Base-by-base conservation (phyloP, 192 early-diverging fungal species). In the Entomortierella chlamydospora region DNA sequence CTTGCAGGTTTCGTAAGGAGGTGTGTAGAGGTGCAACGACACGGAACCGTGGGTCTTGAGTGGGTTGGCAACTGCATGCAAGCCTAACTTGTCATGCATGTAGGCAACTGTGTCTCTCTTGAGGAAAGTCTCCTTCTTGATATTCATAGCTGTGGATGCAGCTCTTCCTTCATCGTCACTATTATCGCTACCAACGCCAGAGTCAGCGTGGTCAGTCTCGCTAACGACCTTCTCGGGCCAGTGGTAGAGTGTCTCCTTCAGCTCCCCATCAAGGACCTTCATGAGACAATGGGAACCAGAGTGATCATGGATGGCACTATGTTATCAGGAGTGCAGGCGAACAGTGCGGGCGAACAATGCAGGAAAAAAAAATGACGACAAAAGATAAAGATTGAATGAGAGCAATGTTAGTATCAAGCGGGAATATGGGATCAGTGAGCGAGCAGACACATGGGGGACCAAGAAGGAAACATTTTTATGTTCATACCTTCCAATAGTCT, bases 301-400 rank as follows among this genome's bases (percentile, higher is more conserved):
- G 68, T 98, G 96, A 83, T 96, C 95, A 81, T 98, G 96, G 74
- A 98, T 95, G 29, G 96, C 91, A 59, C 94, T 95, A 71, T n/a
- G 45, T 31, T 6, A 25, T 23, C 5, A n/a, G 12, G 28, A 23
- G 54, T n/a, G 17, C 25, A 31, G 18, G 61, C 15, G 10, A 28
- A 30, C 4, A 45, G n/a, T n/a, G n/a, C n/a, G n/a, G n/a, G 25
- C 42, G 8, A 61, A 22, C 20, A 39, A 20, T 29, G 41, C 23
- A 30, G 15, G 50, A 56, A 64, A 61, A 39, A n/a, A n/a, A n/a
- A n/a, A n/a, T 39, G 13, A 30, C 70, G 12, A 26, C 26, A 43
- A 42, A 22, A 22, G 18, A 80, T 22, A 33, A 33, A 26, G 59
- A 45, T 37, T 33, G 18, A 26, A 70, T 11, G 37, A 22, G 29